phyloP scores from a whole-genome alignment of 805 yeast species.

The Saccharomycopsis amapae region DNA sequence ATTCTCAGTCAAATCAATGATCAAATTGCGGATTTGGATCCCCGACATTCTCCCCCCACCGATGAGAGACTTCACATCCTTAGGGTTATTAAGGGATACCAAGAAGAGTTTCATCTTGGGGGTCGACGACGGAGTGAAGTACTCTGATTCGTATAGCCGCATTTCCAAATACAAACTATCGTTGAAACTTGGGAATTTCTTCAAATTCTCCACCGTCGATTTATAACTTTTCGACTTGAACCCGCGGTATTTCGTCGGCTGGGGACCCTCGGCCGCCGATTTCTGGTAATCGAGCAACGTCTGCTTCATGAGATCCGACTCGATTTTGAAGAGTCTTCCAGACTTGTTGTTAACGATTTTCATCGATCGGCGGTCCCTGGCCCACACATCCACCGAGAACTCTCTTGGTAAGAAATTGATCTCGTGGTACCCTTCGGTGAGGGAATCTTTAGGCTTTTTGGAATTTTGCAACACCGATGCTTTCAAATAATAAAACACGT shows the following conservation, averaged over 20 bases:
- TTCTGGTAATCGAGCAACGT: background rate
- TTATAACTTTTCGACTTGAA: too few relatives aligned
- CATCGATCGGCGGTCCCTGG: slow-evolving; percentile 1
- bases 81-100: slow-evolving; percentile 4
- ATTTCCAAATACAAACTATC: slow-evolving; percentile 6
- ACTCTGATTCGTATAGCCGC: slow-evolving; percentile 13
- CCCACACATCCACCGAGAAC: slow-evolving; percentile 8
- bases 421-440: slow-evolving; percentile 6
- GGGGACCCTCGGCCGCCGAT: too few relatives aligned
- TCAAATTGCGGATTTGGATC: background rate
- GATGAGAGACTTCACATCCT: background rate
- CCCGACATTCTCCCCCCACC: background rate
- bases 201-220: background rate
- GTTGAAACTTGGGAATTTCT: background rate
- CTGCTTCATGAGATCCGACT: background rate
- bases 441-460: background rate
- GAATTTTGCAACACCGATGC: background rate
- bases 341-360: background rate
- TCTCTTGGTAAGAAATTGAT: slow-evolving; percentile 15
- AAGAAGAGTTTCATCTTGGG: slow-evolving; percentile 12
- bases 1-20: slow-evolving; percentile 8
- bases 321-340: background rate
- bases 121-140: slow-evolving; percentile 6
- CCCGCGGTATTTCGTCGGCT: too few relatives aligned
- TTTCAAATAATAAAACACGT: slow-evolving; percentile 9